Conservation (phyloP, 163 green algal species). For the Chlorella variabilis region DNA sequence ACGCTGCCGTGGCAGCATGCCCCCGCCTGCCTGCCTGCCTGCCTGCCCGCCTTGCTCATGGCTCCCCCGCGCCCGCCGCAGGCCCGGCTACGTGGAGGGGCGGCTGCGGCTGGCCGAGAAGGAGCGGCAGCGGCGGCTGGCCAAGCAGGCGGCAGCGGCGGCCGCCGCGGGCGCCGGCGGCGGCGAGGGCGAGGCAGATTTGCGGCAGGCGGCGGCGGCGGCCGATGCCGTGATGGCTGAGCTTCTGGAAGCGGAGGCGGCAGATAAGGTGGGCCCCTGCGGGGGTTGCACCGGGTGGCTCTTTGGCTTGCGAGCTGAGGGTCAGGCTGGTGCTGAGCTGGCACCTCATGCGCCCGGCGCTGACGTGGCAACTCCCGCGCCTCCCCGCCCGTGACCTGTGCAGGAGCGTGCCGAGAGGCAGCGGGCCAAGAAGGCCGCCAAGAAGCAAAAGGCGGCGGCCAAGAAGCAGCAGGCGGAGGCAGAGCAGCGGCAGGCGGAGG, state of each 20-base stretch:
- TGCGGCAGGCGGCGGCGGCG: conserved; percentile 42
- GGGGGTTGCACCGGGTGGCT: not conserved
- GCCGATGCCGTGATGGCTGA: conserved; percentile 71
- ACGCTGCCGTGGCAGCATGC: not conserved
- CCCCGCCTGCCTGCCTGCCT: not conserved
- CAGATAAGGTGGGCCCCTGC: conserved; percentile 50
- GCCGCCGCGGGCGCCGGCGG: conserved; percentile 14
- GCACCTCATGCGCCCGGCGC: too few relatives aligned
- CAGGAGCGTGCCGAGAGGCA: conserved; percentile 42
- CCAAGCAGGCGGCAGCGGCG: conserved; percentile 17
- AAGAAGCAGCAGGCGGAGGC: conserved; percentile 44
- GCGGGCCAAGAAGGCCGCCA: conserved; percentile 50
- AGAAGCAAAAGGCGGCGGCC: conserved; percentile 50
- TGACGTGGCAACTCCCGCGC: too few relatives aligned
- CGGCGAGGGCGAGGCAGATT: conserved; percentile 28
- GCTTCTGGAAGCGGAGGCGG: conserved; percentile 67
- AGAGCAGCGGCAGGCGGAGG: conserved; percentile 23
- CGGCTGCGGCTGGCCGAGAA: conserved; percentile 72
- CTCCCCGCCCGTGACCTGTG: too few relatives aligned
- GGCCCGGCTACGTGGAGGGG: conserved; percentile 74
- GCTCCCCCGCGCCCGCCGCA: conserved; percentile 26
- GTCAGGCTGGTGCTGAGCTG: too few relatives aligned
- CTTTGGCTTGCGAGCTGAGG: not conserved
- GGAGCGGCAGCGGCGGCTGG: conserved; percentile 59
- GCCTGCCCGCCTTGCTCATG: not conserved